Percentiles rank a stretch among this genome's conserved stretches.
These are phyloP conservation scores for Ceratorhiza oryzae-sativae DNA, from an alignment of 1,284 basidiomycete species.

Conservation along the genomic window DNA sequence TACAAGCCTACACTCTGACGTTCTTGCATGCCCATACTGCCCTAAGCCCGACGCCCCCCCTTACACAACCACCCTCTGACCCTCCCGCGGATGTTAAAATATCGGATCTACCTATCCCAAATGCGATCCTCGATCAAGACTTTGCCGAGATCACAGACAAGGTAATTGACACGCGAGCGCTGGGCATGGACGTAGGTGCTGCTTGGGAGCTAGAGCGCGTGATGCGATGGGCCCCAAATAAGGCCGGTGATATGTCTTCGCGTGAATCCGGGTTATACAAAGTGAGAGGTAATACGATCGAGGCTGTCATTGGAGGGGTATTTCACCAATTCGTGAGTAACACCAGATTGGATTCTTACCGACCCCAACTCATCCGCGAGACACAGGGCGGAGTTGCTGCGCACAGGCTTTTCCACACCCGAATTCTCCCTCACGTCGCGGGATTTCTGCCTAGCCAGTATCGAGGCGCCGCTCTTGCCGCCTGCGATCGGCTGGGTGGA, in stretches of 20 bases:
- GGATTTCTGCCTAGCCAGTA: slow-evolving; percentile 32
- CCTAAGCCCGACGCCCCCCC: slow-evolving; percentile 43
- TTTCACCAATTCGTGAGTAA: slow-evolving; percentile 77
- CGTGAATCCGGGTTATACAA: slow-evolving; percentile 71
- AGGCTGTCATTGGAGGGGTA: slow-evolving; percentile 76
- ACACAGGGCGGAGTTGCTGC: slow-evolving; percentile 65
- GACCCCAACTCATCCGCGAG: slow-evolving; percentile 1
- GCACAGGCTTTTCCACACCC: slow-evolving; percentile 71
- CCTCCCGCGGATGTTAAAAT: slow-evolving; percentile 51
- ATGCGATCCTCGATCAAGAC: slow-evolving; percentile 36
- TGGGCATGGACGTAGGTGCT: slow-evolving; percentile 75
- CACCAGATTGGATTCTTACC: background rate
- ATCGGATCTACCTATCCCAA: slow-evolving; percentile 12
- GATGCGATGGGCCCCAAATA: slow-evolving; percentile 66
- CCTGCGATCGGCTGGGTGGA: background rate
- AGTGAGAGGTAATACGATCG: slow-evolving; percentile 75
- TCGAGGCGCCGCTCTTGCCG: background rate
- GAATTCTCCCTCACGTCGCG: slow-evolving; percentile 62
- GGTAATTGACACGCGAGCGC: slow-evolving; percentile 67
- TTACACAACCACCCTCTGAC: slow-evolving; percentile 54
- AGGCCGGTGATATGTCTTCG: background rate
- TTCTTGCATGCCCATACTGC: slow-evolving; percentile 63
- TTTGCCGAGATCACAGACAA: slow-evolving; percentile 62
- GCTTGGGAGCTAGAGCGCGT: slow-evolving; percentile 71
- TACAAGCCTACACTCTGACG: slow-evolving; percentile 73